Evolutionary conservation across 768 basidiomycete genomes (phyloP), one percentile per base, ranked within the genome.

Genomic region (Boletus bicolor): DNA sequence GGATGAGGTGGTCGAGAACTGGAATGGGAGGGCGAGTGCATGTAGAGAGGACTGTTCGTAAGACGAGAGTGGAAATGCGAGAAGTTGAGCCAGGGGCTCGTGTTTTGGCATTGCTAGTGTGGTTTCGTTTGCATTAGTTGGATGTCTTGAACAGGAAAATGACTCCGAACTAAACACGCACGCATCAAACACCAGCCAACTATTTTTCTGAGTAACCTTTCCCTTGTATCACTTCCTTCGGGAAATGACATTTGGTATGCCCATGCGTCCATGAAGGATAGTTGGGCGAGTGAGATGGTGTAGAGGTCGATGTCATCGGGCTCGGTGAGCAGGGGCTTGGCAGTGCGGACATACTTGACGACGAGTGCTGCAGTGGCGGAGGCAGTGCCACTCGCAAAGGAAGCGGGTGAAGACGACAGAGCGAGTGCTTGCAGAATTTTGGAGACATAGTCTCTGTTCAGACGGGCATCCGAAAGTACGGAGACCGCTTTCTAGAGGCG

Each of bases 401-500:
- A 68, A 30, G 77, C 70, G 0, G 85, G 66, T 43, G 82, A 66
- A 30, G 71, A 62, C 6, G 78, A 67, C 36, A 76, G 63, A 37
- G 64, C 69, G 14, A 82, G 71, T 8, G 86, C 84, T 59, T 84
- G 82, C 4, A 93, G 68, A 30, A 92, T 85, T 71, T 93, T 92
- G 28, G 90, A 86, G 11, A 86, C 78, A 64, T 86, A 86, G 66
- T 93, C 89, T 59, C 82, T 79, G 56, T 87, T 87, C 19, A 93
- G 71, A 17, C 91, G 85, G 12, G 79, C 76, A 66, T 92, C 91
- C 2, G 86, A 83, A 28, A 93, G 81, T 34, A 87, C 75, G 19
- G 85, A 80, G 14, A 93, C 82, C 0, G 89, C 91, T 57, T 76
- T 79, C 89, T 90, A 24, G 38, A 47, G 19, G 8, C 17, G 11